phyloP scores from a whole-genome alignment of 2,329 filamentous ascomycete species.

The Juglanconis sp. region DNA sequence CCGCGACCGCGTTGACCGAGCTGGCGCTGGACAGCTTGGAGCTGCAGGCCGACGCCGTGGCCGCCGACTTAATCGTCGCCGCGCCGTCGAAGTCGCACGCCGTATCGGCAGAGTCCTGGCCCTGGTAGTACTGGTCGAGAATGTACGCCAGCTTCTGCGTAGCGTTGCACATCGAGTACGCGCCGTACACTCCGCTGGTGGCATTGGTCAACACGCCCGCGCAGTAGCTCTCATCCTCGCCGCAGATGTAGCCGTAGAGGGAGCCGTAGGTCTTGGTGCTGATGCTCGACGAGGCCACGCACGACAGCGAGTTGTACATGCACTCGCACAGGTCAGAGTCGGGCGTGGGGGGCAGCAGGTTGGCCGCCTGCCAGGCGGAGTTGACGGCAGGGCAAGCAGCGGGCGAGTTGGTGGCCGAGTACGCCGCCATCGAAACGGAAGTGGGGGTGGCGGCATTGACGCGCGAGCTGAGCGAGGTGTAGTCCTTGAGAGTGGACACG shows the following conservation, averaged over 20 bases:
- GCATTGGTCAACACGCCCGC: slow-evolving; percentile 66
- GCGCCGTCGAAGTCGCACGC: slow-evolving; percentile 72
- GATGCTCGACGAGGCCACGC: slow-evolving; percentile 60
- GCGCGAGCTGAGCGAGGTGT: slow-evolving; percentile 66
- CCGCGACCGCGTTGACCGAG: slow-evolving; percentile 45
- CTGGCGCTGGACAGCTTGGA: slow-evolving; percentile 61
- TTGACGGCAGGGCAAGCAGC: slow-evolving; percentile 67
- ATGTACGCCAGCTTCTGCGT: slow-evolving; percentile 71
- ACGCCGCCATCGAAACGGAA: slow-evolving; percentile 62
- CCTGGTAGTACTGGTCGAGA: slow-evolving; percentile 69
- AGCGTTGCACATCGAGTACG: slow-evolving; percentile 73
- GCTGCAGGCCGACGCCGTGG: slow-evolving; percentile 52
- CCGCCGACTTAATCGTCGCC: slow-evolving; percentile 42
- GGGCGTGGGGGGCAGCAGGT: slow-evolving; percentile 74
- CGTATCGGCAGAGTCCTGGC: slow-evolving; percentile 47
- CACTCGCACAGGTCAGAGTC: slow-evolving; percentile 78
- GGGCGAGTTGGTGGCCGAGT: slow-evolving; percentile 70
- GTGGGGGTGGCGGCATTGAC: slow-evolving; percentile 66
- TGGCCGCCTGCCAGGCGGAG: slow-evolving; percentile 66
- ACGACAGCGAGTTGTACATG: slow-evolving; percentile 74
- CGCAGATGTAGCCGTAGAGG: slow-evolving; percentile 75
- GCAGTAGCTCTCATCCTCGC: slow-evolving; percentile 54
- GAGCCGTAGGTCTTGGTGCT: slow-evolving; percentile 57
- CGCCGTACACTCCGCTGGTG: slow-evolving; percentile 67
- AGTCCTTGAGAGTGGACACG: slow-evolving; percentile 71